Conservation (phyloP, 2,329 filamentous ascomycete genomes). For the Ascochyta clinopodiicola region DNA sequence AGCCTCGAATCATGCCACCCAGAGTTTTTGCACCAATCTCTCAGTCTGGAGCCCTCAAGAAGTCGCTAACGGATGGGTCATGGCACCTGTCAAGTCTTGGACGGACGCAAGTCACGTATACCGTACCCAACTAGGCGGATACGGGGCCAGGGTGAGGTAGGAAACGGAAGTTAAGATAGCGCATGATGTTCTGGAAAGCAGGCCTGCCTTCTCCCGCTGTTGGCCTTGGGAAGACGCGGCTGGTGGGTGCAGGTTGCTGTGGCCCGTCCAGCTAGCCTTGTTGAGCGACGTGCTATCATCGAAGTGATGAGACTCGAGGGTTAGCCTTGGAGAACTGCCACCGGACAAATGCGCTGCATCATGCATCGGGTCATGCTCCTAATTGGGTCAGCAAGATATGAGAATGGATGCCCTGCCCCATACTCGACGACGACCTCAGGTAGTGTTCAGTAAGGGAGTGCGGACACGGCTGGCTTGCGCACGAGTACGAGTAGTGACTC, state of each 20-base stretch:
- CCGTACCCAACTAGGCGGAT: conserved; percentile 9
- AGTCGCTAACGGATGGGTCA: conserved; percentile 4
- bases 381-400: conserved; percentile 32
- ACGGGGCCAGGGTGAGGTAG: conserved; percentile 12
- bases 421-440: conserved; percentile 35
- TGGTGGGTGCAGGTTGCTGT: conserved; percentile 33
- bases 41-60: neutral
- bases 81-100: conserved; percentile 14
- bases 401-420: conserved; percentile 36
- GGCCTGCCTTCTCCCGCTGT: conserved; percentile 26
- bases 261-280: conserved; percentile 29
- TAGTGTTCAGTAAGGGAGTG: conserved; percentile 30
- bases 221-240: conserved; percentile 24
- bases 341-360: conserved; percentile 33
- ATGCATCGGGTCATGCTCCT: conserved; percentile 42
- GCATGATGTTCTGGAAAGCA: conserved; percentile 36
- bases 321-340: conserved; percentile 25
- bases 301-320: conserved; percentile 43
- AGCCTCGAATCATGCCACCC: conserved; percentile 6
- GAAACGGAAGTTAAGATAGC: conserved; percentile 19
- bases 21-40: conserved; percentile 20
- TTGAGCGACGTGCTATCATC: conserved; percentile 25
- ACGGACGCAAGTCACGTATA: conserved; percentile 11
- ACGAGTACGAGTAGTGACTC: conserved; percentile 5
- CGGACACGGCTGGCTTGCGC: conserved; percentile 1